A percentile compares a stretch with the other conserved stretches of the same genome.
Conservation (phyloP, 2,329 filamentous ascomycete genomes). For the Clarireedia monteithiana region DNA sequence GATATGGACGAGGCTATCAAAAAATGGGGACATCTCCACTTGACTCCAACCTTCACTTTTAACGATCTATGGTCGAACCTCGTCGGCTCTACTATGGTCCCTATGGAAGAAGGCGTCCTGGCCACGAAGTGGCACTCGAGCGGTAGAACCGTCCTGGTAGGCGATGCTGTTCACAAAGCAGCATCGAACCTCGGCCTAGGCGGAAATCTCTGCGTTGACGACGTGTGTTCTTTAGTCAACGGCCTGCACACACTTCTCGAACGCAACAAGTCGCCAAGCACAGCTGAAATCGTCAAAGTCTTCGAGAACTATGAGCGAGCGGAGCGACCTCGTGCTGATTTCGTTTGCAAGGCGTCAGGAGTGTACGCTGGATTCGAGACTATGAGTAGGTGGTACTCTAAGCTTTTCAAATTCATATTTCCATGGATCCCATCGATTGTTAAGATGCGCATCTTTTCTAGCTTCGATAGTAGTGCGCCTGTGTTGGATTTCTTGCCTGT, state of each 20-base stretch:
- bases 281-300: background rate
- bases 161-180: conserved; percentile 1
- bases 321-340: conserved; percentile 2
- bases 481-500: background rate
- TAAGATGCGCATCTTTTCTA: background rate
- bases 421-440: background rate
- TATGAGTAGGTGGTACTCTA: conserved; percentile 2
- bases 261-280: background rate
- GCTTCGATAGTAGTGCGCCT: conserved; percentile 1
- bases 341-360: background rate
- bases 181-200: background rate
- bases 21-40: conserved; percentile 1
- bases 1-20: background rate
- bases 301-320: conserved; percentile 3
- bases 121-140: conserved; percentile 1
- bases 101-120: background rate
- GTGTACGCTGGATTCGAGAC: conserved; percentile 1
- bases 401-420: background rate
- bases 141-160: conserved; percentile 1
- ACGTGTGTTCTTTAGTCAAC: conserved; percentile 1
- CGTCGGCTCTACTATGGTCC: background rate
- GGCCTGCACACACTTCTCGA: background rate
- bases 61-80: background rate
- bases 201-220: background rate
- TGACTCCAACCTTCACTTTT: background rate